Percentiles rank a stretch among this genome's conserved stretches.
These are phyloP conservation scores for Ophiostoma montium DNA, from an alignment of 2,329 filamentous ascomycete species.

Conservation along the genomic window DNA sequence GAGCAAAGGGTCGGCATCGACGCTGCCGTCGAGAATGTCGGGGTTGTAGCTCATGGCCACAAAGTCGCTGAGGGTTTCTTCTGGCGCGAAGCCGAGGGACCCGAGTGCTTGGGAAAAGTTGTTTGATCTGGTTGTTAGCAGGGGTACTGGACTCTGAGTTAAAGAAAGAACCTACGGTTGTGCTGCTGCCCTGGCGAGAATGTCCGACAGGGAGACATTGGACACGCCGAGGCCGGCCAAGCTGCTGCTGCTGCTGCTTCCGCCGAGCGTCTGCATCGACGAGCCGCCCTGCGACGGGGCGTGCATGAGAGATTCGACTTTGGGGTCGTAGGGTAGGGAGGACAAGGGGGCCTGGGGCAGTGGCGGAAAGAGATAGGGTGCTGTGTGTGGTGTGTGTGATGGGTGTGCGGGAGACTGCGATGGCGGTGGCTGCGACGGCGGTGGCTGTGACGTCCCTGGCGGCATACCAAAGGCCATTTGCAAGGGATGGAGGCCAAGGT, in stretches of 20 bases:
- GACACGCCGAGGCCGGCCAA: neutral
- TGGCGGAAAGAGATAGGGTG: neutral
- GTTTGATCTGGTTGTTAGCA: constrained; percentile 16
- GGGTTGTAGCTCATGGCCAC: constrained; percentile 23
- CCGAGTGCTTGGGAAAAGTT: constrained; percentile 23
- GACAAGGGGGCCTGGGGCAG: neutral
- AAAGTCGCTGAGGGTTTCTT: constrained; percentile 24
- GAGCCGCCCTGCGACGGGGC: constrained; percentile 9
- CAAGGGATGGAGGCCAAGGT: neutral
- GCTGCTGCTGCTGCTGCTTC: neutral
- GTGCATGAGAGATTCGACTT: constrained; percentile 2
- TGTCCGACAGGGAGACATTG: constrained; percentile 19
- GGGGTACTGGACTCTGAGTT: too few relatives aligned
- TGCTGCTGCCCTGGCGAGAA: constrained; percentile 23
- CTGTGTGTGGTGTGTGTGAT: neutral
- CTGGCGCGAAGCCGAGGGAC: constrained; percentile 23
- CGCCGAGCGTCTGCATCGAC: constrained; percentile 4
- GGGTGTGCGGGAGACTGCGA: neutral
- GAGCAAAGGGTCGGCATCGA: constrained; percentile 18
- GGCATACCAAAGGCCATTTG: constrained; percentile 1
- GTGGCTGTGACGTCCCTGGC: neutral
- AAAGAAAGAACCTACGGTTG: constrained; percentile 19
- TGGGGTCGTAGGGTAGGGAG: constrained; percentile 1
- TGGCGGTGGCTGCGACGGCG: neutral
- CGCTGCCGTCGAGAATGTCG: constrained; percentile 17